Evolutionary conservation across 352 stramenopile species (phyloP).

Genomic region (Halophytophthora batemanensis): DNA sequence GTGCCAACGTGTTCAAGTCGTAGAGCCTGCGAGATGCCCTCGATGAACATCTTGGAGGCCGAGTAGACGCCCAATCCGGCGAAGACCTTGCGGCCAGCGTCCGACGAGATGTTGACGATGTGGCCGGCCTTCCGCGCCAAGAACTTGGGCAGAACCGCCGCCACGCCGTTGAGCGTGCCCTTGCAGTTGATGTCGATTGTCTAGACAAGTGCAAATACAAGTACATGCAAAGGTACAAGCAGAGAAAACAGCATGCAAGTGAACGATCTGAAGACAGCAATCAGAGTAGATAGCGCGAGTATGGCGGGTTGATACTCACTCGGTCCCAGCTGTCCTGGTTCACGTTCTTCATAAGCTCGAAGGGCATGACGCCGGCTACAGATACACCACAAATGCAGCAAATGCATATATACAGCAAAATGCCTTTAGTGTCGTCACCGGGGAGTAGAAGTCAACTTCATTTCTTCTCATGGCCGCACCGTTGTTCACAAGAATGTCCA

Average conservation of each 20-base stretch:
- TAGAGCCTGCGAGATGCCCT: conserved; percentile 83
- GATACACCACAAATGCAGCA: background rate
- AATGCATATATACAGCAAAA: too few species aligned
- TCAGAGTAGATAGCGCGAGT: too few species aligned
- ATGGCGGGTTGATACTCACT: conserved; percentile 9
- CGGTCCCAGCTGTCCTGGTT: conserved; percentile 91
- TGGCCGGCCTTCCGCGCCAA: conserved; percentile 69
- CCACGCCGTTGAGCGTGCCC: conserved; percentile 87
- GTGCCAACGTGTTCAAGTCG: conserved; percentile 85
- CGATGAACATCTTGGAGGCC: conserved; percentile 91
- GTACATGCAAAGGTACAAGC: too few species aligned
- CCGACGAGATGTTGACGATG: conserved; percentile 88
- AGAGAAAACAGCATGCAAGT: conserved; percentile 3
- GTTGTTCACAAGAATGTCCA: conserved; percentile 92
- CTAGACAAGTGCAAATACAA: conserved; percentile 13
- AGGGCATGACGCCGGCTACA: conserved; percentile 91
- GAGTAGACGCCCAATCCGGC: conserved; percentile 85
- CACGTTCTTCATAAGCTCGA: conserved; percentile 88
- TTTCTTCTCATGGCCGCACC: conserved; percentile 18
- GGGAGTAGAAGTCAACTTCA: too few species aligned
- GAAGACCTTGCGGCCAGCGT: conserved; percentile 81
- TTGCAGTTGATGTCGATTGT: conserved; percentile 95
- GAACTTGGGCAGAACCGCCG: conserved; percentile 68
- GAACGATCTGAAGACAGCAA: background rate
- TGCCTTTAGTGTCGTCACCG: background rate